Evolutionary conservation across 202 grass and related monocot genomes (phyloP), one percentile per base, ranked within the genome.

Genomic region (Hordeum pubiflorum): DNA sequence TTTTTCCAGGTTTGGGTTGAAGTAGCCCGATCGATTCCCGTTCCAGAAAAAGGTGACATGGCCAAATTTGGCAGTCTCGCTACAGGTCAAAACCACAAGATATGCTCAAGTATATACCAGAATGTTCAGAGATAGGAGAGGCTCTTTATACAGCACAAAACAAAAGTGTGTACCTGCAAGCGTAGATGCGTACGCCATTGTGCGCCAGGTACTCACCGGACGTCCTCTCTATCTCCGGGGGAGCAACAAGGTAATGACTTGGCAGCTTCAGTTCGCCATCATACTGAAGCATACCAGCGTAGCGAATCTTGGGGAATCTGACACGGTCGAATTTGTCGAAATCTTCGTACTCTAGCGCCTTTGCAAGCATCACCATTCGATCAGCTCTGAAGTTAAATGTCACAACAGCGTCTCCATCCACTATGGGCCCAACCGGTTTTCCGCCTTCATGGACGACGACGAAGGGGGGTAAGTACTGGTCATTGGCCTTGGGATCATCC

Each of bases 11-110:
- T 74, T 79, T 37, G 78, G 74, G 57, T 92, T 68, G 77, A 89
- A 89, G 62, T 72, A 92, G n/a, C 90, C 90, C 36, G 90, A 89
- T 5, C 86, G 90, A 61, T 91, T 91, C 7, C 90, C 86, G 3
- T 91, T 91, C 90, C 90, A 89, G 72, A 91, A 91, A n/a, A 91
- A 91, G 0, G 90, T 89, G 46, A 89, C 90, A 78, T 92, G 86
- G 4, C 86, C 86, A 83, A 92, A 92, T 56, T 92, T 89, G 20
- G 89, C 86, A 0, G 90, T 89, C 65, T 89, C 90, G 66, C 86
- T 89, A 76, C 31, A 57, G 26, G 57, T 67, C 17, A 21, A 50
- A 11, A 77, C 22, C 15, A 57, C 9, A 71, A 9, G 4, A 59
- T n/a, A 54, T n/a, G 48, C 48, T 54, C 50, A 54, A 54, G 17